phyloP scores from a whole-genome alignment of 768 basidiomycete species.

The Auriscalpium orientale region DNA sequence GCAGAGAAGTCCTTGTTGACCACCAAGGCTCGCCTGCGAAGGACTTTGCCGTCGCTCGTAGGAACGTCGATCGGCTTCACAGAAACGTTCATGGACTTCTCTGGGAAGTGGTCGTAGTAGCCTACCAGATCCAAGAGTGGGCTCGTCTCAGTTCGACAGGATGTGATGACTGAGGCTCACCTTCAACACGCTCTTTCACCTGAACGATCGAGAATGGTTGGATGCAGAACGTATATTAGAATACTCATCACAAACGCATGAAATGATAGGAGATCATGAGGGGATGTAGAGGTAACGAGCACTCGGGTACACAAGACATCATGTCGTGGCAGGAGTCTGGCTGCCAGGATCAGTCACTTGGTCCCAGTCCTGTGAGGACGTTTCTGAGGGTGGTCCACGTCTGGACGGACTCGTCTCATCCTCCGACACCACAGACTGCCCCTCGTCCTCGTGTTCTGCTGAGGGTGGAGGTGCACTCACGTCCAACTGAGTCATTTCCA shows the following conservation, averaged over 20 bases:
- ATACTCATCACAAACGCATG: slow-evolving; percentile 11
- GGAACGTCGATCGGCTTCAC: slow-evolving; percentile 33
- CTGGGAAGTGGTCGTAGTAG: slow-evolving; percentile 75
- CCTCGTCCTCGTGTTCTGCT: slow-evolving; percentile 25
- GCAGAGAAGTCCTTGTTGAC: slow-evolving; percentile 58
- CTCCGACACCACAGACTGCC: slow-evolving; percentile 34
- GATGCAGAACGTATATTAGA: slow-evolving; percentile 56
- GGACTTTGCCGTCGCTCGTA: slow-evolving; percentile 23
- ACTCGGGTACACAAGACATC: slow-evolving; percentile 11
- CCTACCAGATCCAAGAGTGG: slow-evolving; percentile 34
- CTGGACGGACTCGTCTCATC: slow-evolving; percentile 53
- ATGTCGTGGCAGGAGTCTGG: slow-evolving; percentile 36
- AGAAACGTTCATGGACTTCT: slow-evolving; percentile 60
- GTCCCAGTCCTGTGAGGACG: slow-evolving; percentile 90
- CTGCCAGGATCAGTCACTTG: slow-evolving; percentile 70
- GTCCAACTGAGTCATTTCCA: slow-evolving; percentile 83
- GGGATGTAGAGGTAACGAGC: background rate
- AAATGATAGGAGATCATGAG: slow-evolving; percentile 18
- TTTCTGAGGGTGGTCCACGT: slow-evolving; percentile 71
- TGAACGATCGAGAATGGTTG: slow-evolving; percentile 23
- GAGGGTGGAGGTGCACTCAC: slow-evolving; percentile 61
- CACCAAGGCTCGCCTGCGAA: slow-evolving; percentile 41
- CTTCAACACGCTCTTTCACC: slow-evolving; percentile 66
- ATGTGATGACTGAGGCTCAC: slow-evolving; percentile 40
- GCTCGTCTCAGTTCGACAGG: slow-evolving; percentile 6